Conservation (phyloP, 768 basidiomycete genomes). For the Mycena haematopus region DNA sequence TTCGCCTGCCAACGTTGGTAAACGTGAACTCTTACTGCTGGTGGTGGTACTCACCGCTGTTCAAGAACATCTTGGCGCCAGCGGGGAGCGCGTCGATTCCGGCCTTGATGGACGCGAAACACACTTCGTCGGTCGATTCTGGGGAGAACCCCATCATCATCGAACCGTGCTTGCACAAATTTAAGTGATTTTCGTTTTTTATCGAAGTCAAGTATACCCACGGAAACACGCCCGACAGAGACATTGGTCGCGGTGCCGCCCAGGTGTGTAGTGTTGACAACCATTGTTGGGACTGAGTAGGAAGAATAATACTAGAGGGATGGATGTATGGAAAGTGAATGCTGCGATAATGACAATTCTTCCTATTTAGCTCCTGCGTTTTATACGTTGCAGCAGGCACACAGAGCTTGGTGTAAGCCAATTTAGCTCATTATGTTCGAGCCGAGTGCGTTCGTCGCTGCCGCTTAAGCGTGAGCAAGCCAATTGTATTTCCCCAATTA, state of each 20-base stretch:
- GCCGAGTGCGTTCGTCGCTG: too few relatives aligned
- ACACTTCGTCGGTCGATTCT: slow-evolving; percentile 60
- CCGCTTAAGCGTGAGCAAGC: too few relatives aligned
- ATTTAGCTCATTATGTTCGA: too few relatives aligned
- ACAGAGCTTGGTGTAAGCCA: too few relatives aligned
- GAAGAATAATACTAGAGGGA: too few relatives aligned
- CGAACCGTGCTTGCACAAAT: slow-evolving; percentile 25
- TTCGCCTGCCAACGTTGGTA: not conserved
- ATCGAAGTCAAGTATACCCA: slow-evolving; percentile 31
- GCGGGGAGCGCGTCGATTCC: slow-evolving; percentile 50
- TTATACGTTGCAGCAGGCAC: too few relatives aligned
- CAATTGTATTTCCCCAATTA: too few relatives aligned
- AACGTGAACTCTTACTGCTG: not conserved
- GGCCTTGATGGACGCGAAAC: slow-evolving; percentile 67
- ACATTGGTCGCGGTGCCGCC: slow-evolving; percentile 46
- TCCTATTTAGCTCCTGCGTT: too few relatives aligned
- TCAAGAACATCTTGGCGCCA: slow-evolving; percentile 56
- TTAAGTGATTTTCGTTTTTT: not conserved
- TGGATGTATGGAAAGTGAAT: too few relatives aligned
- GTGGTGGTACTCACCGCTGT: slow-evolving; percentile 34
- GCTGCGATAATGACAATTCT: too few relatives aligned
- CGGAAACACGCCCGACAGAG: slow-evolving; percentile 46
- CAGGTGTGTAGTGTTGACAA: slow-evolving; percentile 38
- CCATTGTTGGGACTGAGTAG: slow-evolving; percentile 31
- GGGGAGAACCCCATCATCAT: slow-evolving; percentile 46